A percentile compares a stretch with the other conserved stretches of the same genome.
These are phyloP conservation scores for Penstemon eatonii DNA, from an alignment of 257 asterid species.

Conservation along the genomic window DNA sequence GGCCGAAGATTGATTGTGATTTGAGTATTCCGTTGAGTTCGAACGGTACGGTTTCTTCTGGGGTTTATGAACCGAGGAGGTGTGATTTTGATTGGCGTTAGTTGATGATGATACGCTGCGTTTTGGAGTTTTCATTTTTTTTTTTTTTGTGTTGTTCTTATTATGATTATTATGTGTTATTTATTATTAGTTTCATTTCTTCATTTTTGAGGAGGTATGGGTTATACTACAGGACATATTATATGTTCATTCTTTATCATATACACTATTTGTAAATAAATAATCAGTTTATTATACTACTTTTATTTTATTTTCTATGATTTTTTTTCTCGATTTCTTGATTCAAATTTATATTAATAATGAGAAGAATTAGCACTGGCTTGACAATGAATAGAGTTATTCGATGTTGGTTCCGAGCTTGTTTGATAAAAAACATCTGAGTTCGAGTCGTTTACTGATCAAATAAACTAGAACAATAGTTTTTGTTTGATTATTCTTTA, in stretches of 20 bases:
- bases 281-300: conserved; percentile 3
- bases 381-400: no score
- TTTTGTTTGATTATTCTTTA: no score
- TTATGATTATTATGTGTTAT: background rate
- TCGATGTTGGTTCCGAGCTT: no score
- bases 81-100: conserved; percentile 29
- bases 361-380: no score
- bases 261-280: conserved; percentile 28
- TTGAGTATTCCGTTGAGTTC: conserved; percentile 43
- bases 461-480: no score
- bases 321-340: no score
- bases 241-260: background rate
- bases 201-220: background rate
- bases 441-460: no score
- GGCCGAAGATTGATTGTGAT: conserved; percentile 51
- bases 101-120: background rate
- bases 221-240: background rate
- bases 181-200: background rate
- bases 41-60: conserved; percentile 28
- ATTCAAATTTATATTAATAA: no score
- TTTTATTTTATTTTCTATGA: no score
- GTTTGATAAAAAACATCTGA: no score
- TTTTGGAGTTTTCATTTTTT: no score
- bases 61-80: conserved; percentile 28
- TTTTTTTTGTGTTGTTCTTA: background rate